Percentiles rank a stretch among this genome's conserved stretches.
Evolutionary conservation across 2,329 filamentous ascomycete species (phyloP).

Genomic region (Aspergillus caelatus): DNA sequence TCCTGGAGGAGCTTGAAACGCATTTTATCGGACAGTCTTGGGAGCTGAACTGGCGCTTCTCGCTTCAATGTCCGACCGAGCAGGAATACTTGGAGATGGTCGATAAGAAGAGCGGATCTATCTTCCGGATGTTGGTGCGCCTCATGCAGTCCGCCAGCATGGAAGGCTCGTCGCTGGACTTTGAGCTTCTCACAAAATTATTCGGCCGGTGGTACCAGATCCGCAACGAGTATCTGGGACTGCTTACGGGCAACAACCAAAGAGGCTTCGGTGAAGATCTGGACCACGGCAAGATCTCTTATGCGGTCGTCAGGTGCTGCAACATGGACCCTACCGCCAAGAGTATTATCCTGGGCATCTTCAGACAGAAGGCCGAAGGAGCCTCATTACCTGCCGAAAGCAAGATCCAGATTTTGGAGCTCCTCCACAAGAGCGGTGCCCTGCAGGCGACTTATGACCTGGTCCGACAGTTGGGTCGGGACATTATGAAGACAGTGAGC

Average conservation of each 20-base stretch:
- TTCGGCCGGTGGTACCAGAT: slow-evolving; percentile 30
- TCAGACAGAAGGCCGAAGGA: slow-evolving; percentile 14
- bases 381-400: slow-evolving; percentile 9
- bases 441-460: slow-evolving; percentile 15
- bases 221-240: slow-evolving; percentile 29
- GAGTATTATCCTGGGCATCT: slow-evolving; percentile 16
- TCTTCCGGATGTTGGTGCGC: slow-evolving; percentile 24
- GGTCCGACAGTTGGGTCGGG: slow-evolving; percentile 12
- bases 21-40: slow-evolving; percentile 23
- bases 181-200: slow-evolving; percentile 16
- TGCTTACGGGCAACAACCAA: slow-evolving; percentile 9
- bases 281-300: slow-evolving; percentile 44
- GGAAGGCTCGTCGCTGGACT: slow-evolving; percentile 14
- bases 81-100: slow-evolving; percentile 30
- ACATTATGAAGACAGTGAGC: slow-evolving; percentile 10
- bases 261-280: slow-evolving; percentile 43
- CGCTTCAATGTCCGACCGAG: slow-evolving; percentile 23
- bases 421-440: slow-evolving; percentile 14
- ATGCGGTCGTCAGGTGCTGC: slow-evolving; percentile 33
- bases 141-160: slow-evolving; percentile 21
- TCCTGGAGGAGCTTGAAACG: slow-evolving; percentile 24
- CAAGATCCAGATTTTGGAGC: slow-evolving; percentile 15
- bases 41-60: slow-evolving; percentile 24
- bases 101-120: slow-evolving; percentile 27
- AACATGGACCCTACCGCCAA: slow-evolving; percentile 6